Base-by-base conservation (phyloP, 176 grass and related monocot genomes). In the Canna indica region DNA sequence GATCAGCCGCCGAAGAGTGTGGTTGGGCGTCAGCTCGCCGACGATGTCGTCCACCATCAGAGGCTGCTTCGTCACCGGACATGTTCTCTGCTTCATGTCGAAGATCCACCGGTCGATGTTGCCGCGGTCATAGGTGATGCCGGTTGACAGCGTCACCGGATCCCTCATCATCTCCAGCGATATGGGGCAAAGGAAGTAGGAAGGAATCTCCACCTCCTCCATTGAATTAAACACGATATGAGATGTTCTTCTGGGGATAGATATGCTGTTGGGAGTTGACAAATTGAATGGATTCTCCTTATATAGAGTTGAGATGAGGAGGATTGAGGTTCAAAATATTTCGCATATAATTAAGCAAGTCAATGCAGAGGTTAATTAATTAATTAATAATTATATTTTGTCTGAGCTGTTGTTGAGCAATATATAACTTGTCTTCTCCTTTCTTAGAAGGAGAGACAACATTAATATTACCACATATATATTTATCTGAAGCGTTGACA, bases 1-100 rank as follows among this genome's bases (percentile, higher is more conserved):
- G 82, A 99, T 99, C 46, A 99, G 89, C 33, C 89, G 86, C 57
- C 94, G 86, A 30, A 99, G 94, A 18, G 94, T 99, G 59, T 97
- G 82, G 89, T 99, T 99, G 58, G 94, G 94, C 46, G 94, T 99
- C 33, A 99, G 82, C 59, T 78, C 76, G 7, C 41, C 41, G 27
- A 82, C 24, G 25, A n/a, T 64, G 52, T 36, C 75, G 6, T 74
- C 79, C 24, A 70, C 77, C 47, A 66, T 33, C 36, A 93, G 68
- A 47, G 72, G 72, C 60, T 80, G 77, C 20, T 85, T 85, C 29
- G 89, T 99, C 67, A 90, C 88, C 41, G 94, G 94, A 44, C 94
- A 99, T 5, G 84, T 76, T 11, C 74, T 59, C 8, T 44, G 22
- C 24, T 35, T 14, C 74, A 12, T 10, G 46, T 70, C 48, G 7